Evolutionary conservation across 352 stramenopile genomes (phyloP), one percentile per base, ranked within the genome.

Genomic region (Phytophthora constricta): DNA sequence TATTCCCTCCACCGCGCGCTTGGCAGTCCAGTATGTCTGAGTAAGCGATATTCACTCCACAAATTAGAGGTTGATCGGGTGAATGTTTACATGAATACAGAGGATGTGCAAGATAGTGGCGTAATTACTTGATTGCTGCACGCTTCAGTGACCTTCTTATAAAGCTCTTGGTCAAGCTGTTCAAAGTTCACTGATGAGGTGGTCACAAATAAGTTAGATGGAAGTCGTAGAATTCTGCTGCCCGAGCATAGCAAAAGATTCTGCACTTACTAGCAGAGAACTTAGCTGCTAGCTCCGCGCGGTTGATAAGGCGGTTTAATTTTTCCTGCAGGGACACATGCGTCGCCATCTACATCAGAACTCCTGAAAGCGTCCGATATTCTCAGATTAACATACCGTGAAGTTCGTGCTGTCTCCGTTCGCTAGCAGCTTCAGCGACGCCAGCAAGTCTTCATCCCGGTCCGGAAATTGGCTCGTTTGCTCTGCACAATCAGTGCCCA

Each of bases 391-490:
- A 20, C 58, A 11, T 62, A 93, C 85, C 75, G 77, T 95, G 48
- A 96, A 96, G 51, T 76, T 82, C 11, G 78, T 42, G 71, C 88
- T 96, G 31, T 90, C 80, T 42, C 88, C 88, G 13, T 78, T 81
- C 1, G 87, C 86, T 23, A 96, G 72, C 34, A 91, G 72, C 66
- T 86, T 80, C 9, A 96, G 68, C 1, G 85, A 83, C 19, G 62
- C 67, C 45, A 96, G 46, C 51, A 96, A 57, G 58, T 96, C 88
- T 41, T 93, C 85, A 45, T 96, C 88, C 37, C 88, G 79, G 42
- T 96, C 87, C 2, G 84, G 85, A 39, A 92, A 96, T 66, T 96
- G 88, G 33, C 91, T 95, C 1, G 86, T 89, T 43, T 91, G 73
- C 20, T 96, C 88, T 92, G 27, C 34, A 54, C n/a, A n/a, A n/a